Evolutionary conservation across 768 basidiomycete species (phyloP), one percentile per base, ranked within the genome.

Genomic region (Kwoniella pini): DNA sequence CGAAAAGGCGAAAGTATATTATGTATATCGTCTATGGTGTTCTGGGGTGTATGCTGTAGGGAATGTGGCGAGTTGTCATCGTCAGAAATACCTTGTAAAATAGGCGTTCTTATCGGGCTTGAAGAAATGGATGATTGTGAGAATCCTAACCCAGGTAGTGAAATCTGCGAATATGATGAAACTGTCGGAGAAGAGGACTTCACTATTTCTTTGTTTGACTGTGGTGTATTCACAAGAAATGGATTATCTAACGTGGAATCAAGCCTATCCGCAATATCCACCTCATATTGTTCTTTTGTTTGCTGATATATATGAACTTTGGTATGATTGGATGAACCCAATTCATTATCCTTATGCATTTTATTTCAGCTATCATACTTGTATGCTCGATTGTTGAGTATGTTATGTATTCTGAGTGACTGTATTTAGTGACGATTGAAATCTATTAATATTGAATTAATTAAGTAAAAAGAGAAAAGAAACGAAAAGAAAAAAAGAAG

Each of bases 311-410:
- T 12, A 7, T 42, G 40, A 50, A 33, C 30, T 21, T 15, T 50
- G 26, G n/a, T 30, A 0, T 17, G 31, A 30, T 10, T 33, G 31
- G 48, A 50, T 30, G 30, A 50, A 50, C 31, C 30, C 30, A 12
- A 50, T 50, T 50, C 13, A 19, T 31, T 30, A 21, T 50, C n/a
- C n/a, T 12, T 30, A 50, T 50, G 48, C 48, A 50, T 50, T 30
- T 27, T 50, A 31, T 50, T 1, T 17, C 7, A 1, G 26, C 2
- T 50, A 31, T 30, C 48, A 50, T 50, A n/a, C 28, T 50, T 50
- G 48, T 50, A 24, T 27, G 17, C 17, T 13, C 21, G 7, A 7
- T 13, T 30, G 19, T 50, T 28, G 17, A 17, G 30, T 21, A n/a
- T 33, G 3, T 31, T 31, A n/a, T 27, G 28, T 11, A 17, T 11